Evolutionary conservation across 495 filamentous ascomycete genomes (phyloP).

Genomic region (Parachaetomium inaequale): DNA sequence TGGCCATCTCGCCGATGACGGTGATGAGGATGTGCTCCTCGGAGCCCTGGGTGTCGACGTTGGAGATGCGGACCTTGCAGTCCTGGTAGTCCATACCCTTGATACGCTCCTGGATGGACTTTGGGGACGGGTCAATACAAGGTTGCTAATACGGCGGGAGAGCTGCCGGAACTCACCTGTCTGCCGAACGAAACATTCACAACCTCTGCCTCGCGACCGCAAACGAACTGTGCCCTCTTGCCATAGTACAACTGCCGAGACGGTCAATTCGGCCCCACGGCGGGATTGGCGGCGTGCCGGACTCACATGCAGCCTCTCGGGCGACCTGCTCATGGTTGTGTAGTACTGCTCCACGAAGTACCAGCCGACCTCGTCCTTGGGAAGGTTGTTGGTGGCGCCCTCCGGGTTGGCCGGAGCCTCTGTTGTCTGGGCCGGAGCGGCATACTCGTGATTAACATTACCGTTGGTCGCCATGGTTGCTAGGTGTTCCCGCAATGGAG

Average conservation of each 20-base stretch:
- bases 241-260: conserved; percentile 65
- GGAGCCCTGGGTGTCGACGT: conserved; percentile 94
- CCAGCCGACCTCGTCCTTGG: conserved; percentile 93
- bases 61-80: conserved; percentile 96
- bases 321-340: conserved; percentile 88
- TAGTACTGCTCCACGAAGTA: conserved; percentile 99
- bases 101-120: conserved; percentile 93
- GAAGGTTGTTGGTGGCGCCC: conserved; percentile 31
- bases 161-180: conserved; percentile 56
- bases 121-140: conserved; percentile 18
- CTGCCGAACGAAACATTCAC: conserved; percentile 78
- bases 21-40: conserved; percentile 91
- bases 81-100: conserved; percentile 90
- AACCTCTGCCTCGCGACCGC: conserved; percentile 81
- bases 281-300: conserved; percentile 2
- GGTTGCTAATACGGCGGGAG: background rate
- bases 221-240: conserved; percentile 77
- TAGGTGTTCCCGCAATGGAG: conserved; percentile 3
- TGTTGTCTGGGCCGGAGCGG: conserved; percentile 25
- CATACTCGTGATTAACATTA: conserved; percentile 39
- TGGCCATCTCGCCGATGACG: conserved; percentile 96
- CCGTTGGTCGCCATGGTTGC: conserved; percentile 52
- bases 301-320: conserved; percentile 87
- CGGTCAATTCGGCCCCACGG: conserved; percentile 1
- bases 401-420: conserved; percentile 22